These are phyloP conservation scores for Albugo candida DNA, from an alignment of 352 stramenopile species.

Conservation along the genomic window DNA sequence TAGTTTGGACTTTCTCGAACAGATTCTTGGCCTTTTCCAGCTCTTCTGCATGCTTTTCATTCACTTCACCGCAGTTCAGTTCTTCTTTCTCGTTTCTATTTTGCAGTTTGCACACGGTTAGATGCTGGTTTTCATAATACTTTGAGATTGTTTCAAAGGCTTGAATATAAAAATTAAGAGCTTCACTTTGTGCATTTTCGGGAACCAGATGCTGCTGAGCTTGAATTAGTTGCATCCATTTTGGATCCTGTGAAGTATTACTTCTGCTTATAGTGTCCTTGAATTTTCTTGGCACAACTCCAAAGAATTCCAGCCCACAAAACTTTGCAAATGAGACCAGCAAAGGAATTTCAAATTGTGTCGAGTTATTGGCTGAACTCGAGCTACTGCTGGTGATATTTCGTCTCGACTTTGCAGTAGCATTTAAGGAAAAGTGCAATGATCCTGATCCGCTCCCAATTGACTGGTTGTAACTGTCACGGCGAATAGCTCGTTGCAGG, in stretches of 20 bases:
- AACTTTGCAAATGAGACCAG: constrained; percentile 89
- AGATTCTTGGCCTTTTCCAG: constrained; percentile 49
- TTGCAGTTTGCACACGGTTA: constrained; percentile 80
- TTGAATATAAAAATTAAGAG: constrained; percentile 66
- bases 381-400: constrained; percentile 13
- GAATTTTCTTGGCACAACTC: constrained; percentile 39
- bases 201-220: constrained; percentile 17
- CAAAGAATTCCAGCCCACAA: constrained; percentile 78
- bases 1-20: constrained; percentile 75
- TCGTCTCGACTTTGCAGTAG: too few relatives aligned
- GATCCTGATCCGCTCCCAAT: not conserved
- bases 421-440: too few relatives aligned
- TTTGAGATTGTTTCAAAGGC: constrained; percentile 78
- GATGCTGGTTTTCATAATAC: constrained; percentile 81
- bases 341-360: constrained; percentile 80
- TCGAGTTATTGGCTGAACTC: constrained; percentile 11
- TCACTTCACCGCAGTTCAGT: constrained; percentile 56
- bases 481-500: constrained; percentile 44
- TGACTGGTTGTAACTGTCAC: constrained; percentile 11
- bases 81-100: constrained; percentile 86
- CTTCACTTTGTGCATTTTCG: constrained; percentile 29
- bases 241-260: constrained; percentile 1
- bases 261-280: constrained; percentile 14
- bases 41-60: constrained; percentile 51
- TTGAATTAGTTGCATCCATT: constrained; percentile 11